Base-by-base conservation (phyloP, 371 early-diverging fungal genomes). In the Mortierella sp. region DNA sequence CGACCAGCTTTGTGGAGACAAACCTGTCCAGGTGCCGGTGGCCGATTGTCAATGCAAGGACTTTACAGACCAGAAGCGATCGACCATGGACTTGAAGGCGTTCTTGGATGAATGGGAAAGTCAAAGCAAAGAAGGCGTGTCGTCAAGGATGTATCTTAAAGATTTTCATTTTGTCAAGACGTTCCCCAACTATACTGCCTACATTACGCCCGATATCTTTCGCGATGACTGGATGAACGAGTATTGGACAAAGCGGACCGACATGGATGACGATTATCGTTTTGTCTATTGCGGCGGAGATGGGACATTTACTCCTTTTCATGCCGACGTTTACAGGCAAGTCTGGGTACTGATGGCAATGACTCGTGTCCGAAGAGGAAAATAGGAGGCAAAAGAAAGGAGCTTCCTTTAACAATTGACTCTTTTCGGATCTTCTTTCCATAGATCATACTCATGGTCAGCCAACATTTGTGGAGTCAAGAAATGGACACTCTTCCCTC, bases 221-320 rank as follows among this genome's bases (percentile, higher is more conserved):
- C 79, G 83, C 66, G 91, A 93, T 70, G 93, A 93, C 81, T 93
- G 93, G 93, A 79, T 93, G 75, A 90, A 93, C 71, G 83, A 86
- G 59, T 92, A 85, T 70, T 91, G 87, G 88, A 79, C 82, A 7
- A 46, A 66, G 7, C 65, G 82, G 4, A 37, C 47, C 7, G 81
- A 83, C n/a, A 66, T 66, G 43, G 73, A 72, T 19, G 93, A 93
- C 63, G 92, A 93, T 60, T 92, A 91, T 81, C 85, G 89, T 37
- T 93, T 93, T 74, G 84, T 88, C 12, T 93, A 92, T 60, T 86
- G 92, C 82, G 92, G 93, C 23, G 89, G 90, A 14, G 70, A 89
- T 59, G 87, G 85, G 21, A 91, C 92, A 0, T 92, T 89, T 75
- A 93, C 93, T n/a, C 92, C 92, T 5, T 86, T 93, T 61, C 93